Conservation (phyloP, 2,329 filamentous ascomycete genomes). For the Cercospora sesami region DNA sequence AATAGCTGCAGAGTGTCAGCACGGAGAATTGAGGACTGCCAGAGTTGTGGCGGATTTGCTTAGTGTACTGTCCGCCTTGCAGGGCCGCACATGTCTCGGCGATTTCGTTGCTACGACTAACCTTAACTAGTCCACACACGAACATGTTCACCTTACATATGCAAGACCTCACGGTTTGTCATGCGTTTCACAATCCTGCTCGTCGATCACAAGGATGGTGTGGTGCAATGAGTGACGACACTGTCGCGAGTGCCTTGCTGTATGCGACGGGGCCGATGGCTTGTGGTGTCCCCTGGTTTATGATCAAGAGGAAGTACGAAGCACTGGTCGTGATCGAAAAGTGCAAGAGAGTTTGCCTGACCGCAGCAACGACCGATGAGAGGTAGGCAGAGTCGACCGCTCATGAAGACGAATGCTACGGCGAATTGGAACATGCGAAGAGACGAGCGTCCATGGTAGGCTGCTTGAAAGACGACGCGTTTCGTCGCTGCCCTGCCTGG, state of each 20-base stretch:
- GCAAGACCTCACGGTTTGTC: not conserved
- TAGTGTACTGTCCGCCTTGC: not conserved
- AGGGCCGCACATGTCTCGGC: not conserved
- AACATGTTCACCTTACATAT: slow-evolving; percentile 6
- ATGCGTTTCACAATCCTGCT: slow-evolving; percentile 1
- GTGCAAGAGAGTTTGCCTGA: not conserved
- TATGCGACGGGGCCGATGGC: not conserved
- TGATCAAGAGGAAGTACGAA: not conserved
- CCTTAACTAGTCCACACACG: not conserved
- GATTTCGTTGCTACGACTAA: slow-evolving; percentile 2
- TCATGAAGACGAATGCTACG: not conserved
- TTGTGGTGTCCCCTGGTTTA: not conserved
- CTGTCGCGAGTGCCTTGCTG: not conserved
- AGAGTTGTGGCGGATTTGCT: not conserved
- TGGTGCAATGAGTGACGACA: not conserved
- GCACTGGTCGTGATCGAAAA: not conserved
- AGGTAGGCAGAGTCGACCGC: not conserved
- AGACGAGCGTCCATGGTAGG: not conserved
- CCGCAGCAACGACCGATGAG: not conserved
- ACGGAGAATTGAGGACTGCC: not conserved
- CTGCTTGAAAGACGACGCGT: not conserved
- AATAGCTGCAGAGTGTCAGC: not conserved
- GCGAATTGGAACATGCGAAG: not conserved
- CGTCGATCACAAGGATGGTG: slow-evolving; percentile 2
- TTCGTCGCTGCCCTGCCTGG: not conserved